Base-by-base conservation (phyloP, 768 basidiomycete species). In the Psilocybe subaeruginosa region DNA sequence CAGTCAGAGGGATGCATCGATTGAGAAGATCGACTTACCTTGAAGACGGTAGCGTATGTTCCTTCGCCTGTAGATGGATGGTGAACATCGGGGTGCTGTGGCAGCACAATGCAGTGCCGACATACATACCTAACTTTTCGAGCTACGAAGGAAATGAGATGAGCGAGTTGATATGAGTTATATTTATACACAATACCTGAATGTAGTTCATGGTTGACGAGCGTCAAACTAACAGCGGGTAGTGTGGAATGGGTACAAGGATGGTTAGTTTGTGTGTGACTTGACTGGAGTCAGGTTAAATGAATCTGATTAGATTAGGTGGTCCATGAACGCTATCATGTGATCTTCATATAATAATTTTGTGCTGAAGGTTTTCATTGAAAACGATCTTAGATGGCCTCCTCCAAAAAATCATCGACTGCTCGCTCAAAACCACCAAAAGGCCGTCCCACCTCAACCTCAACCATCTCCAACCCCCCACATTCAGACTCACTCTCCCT, bases 21-120 rank as follows among this genome's bases (percentile, higher is more conserved):
- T 16, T 61, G 33, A 30, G 30, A 17, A 17, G 29, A 31, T 29
- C 17, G 46, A 35, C 77, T 48, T 61, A 95, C 95, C 87, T 97
- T 97, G 85, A 90, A 97, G n/a, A 97, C 95, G 6, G 94, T 96
- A 41, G 95, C 95, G 73, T 97, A 97, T 37, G 95, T 97, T 57
- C 95, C 95, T 79, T 93, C 90, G 68, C 91, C 91, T 92, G 71
- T 82, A 9, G 16, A 54, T 82, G 80, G 57, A 85, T 82, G 8
- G 84, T 87, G 51, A 84, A 78, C 39, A 62, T 31, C 8, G n/a
- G 45, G 12, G 19, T 30, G 29, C 45, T 31, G 59, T 19, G 46
- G 46, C 39, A 47, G 23, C 23, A 35, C 9, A 41, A n/a, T 4
- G 37, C 4, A 14, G 8, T 16, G 50, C 6, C 31, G 6, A 61